Evolutionary conservation across 257 asterid genomes (phyloP), one percentile per base, ranked within the genome.

Genomic region (Nicotiana obtusifolia): DNA sequence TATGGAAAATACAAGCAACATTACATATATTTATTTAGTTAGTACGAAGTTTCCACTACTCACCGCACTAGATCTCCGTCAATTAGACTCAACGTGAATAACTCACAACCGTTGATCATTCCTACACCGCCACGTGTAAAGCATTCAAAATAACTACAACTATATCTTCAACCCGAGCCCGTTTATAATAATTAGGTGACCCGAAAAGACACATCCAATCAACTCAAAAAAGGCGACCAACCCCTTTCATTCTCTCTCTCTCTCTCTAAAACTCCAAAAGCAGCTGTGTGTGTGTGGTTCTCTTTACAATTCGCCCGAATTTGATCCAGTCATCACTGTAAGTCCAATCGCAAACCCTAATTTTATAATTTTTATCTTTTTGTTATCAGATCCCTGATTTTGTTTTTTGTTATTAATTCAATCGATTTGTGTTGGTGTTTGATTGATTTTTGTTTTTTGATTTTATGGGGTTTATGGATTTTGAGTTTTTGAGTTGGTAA

Each of bases 311-410:
- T 87, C 81, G 60, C 78, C 80, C 84, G 81, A 84, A 84, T 87
- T 88, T 83, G 81, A 86, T 87, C 88, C 85, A 71, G 82, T 68
- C 79, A 75, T 60, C 81, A 83, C 91, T 84, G 94, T 92, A 90
- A 89, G 92, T 84, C 54, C 44, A 52, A 11, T 33, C 52, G 44
- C 54, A 64, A 83, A 66, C 85, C 82, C 85, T 87, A 64, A 52
- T 61, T 67, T 15, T 15, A 22, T 56, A 10, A 5, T 2, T 3
- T 56, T 77, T 41, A 41, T 41, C 13, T 41, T 17, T 71, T 37
- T 54, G 3, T 44, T 30, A 14, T 73, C 69, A 82, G 90, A 89
- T 89, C 91, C 83, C 82, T 41, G 53, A 56, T 84, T n/a, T 41
- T 28, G 20, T 0, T 64, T 73, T 41, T 76, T 20, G 3, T 41